Evolutionary conservation across 2,329 filamentous ascomycete genomes (phyloP).

Genomic region (Cryphonectria nitschkei): DNA sequence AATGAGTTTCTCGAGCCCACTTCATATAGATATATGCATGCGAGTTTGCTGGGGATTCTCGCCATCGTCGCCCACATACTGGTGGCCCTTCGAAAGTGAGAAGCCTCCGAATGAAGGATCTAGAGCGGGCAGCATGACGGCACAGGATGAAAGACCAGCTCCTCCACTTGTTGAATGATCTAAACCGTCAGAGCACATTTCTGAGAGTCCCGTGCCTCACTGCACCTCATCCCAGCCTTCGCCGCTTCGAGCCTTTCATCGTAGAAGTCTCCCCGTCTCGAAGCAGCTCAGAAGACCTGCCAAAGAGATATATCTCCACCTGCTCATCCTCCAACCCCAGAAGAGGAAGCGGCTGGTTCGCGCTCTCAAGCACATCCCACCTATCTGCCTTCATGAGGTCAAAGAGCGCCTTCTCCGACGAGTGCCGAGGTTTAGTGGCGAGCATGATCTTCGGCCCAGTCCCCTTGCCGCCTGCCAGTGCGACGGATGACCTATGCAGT

Average conservation of each 20-base stretch:
- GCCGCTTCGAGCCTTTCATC: neutral
- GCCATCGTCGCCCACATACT: neutral
- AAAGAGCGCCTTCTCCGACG: constrained; percentile 55
- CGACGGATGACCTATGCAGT: constrained; percentile 43
- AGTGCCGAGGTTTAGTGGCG: constrained; percentile 60
- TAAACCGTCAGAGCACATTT: neutral
- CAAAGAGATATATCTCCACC: constrained; percentile 58
- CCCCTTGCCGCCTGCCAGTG: constrained; percentile 13
- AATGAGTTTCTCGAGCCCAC: neutral
- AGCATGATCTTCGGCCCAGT: constrained; percentile 50
- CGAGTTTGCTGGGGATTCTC: neutral
- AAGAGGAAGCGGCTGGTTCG: constrained; percentile 50
- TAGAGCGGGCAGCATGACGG: neutral
- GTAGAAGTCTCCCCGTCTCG: neutral
- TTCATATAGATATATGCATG: neutral
- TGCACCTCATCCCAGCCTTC: neutral
- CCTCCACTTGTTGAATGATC: neutral
- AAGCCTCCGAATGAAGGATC: neutral
- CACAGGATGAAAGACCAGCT: too few relatives aligned
- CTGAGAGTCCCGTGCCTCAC: neutral
- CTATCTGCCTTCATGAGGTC: constrained; percentile 48
- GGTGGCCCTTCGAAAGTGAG: neutral
- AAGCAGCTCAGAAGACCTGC: constrained; percentile 37
- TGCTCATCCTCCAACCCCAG: constrained; percentile 48
- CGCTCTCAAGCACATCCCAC: constrained; percentile 49